Percentiles rank a stretch among this genome's conserved stretches.
These are phyloP conservation scores for Botryotinia narcissicola DNA, from an alignment of 2,329 filamentous ascomycete genomes.

Conservation along the genomic window DNA sequence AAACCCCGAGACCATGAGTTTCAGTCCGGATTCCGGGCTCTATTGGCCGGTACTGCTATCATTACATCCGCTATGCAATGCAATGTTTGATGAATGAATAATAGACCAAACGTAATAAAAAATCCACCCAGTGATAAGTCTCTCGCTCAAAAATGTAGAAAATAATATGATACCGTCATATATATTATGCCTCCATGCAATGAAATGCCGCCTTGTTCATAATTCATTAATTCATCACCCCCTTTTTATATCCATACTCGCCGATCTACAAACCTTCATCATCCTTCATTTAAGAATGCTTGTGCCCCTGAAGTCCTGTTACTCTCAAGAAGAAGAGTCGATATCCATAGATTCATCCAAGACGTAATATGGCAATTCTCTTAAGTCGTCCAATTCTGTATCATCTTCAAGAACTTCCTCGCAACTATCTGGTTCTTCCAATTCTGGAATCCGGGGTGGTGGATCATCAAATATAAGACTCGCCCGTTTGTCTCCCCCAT, in stretches of 20 bases:
- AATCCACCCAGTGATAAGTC: background rate
- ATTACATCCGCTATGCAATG: slow-evolving; percentile 15
- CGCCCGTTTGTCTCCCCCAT: slow-evolving; percentile 30
- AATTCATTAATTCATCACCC: slow-evolving; percentile 10
- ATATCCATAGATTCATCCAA: slow-evolving; percentile 35
- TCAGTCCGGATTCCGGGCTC: background rate
- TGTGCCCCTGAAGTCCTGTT: slow-evolving; percentile 2
- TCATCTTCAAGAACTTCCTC: slow-evolving; percentile 36
- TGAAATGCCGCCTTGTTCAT: slow-evolving; percentile 9
- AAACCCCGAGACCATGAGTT: background rate
- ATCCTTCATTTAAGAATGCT: slow-evolving; percentile 2
- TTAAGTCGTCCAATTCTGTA: slow-evolving; percentile 25
- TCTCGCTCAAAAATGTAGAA: background rate
- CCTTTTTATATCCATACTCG: slow-evolving; percentile 1
- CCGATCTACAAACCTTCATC: slow-evolving; percentile 16
- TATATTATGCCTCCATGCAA: slow-evolving; percentile 1
- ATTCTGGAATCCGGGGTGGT: slow-evolving; percentile 37
- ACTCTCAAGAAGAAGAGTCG: slow-evolving; percentile 25
- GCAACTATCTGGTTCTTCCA: slow-evolving; percentile 38
- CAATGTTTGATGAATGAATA: slow-evolving; percentile 4
- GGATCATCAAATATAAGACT: slow-evolving; percentile 40
- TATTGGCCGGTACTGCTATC: background rate
- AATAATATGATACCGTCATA: slow-evolving; percentile 7
- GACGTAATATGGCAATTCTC: slow-evolving; percentile 33
- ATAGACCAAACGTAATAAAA: background rate